Base-by-base conservation (phyloP, 495 filamentous ascomycete genomes). In the Filosporella fistucella region DNA sequence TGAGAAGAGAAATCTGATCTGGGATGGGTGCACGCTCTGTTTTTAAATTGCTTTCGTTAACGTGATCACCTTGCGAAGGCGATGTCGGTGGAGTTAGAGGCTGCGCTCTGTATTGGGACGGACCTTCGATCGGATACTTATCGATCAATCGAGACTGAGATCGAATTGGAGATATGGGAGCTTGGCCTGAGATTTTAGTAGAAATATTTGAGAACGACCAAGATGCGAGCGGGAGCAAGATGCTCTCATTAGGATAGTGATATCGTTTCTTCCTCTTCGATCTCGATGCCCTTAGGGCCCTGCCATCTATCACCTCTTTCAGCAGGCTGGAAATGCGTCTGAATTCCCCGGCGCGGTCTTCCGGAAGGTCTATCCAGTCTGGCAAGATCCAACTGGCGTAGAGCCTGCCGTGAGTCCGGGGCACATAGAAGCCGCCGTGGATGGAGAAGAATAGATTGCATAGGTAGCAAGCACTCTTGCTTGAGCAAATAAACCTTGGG, bases 391-490 rank as follows among this genome's bases (percentile, higher is more conserved):
- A 58, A 8, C 33, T 52, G 8, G 51, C 30, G 24, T 58, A 58
- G 0, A 58, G 17, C 38, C 34, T 45, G 0, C 56, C 56, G 24
- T 58, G 56, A 1, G 56, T 58, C 28, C 52, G 26, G 36, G 47
- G 37, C 4, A 49, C 16, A 9, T 42, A 24, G 25, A 58, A 58
- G 0, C 23, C 36, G n/a, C 56, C 56, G 26, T 58, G 56, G 22
- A 45, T 28, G 1, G 2, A 14, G 20, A 58, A 48, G 9, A 55
- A 55, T 1, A 58, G 57, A 56, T 63, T 51, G 38, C 63, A 67
- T 28, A 67, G 49, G 48, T 62, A 67, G 51, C 63, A 67, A 30
- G 59, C 63, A 41, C 51, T 64, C 43, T 65, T 67, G 44, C 52
- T 65, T 28, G 64, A 60, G 52, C 54, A 60, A 23, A 67, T 64